These are phyloP conservation scores for Cylindrodendrum hubeiense DNA, from an alignment of 2,329 filamentous ascomycete genomes.

Conservation along the genomic window DNA sequence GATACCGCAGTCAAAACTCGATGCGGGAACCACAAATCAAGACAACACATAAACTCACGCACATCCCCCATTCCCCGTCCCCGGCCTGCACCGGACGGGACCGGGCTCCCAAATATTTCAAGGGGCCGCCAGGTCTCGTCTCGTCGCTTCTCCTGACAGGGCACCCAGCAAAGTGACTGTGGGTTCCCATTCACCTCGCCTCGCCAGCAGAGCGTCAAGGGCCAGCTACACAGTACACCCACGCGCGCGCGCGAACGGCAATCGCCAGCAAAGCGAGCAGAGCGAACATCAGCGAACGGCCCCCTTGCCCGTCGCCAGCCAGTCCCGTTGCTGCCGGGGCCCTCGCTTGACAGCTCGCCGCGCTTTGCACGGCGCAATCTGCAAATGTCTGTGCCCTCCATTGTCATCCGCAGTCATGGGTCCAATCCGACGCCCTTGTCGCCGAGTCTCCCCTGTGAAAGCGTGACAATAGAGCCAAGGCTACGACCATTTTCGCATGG, in stretches of 20 bases:
- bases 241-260: background rate
- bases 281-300: background rate
- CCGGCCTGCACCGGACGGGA: conserved; percentile 5
- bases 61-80: background rate
- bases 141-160: conserved; percentile 8
- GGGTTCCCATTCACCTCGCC: conserved; percentile 1
- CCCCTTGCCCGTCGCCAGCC: background rate
- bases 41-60: background rate
- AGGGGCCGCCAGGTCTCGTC: conserved; percentile 15
- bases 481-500: conserved; percentile 17
- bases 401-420: conserved; percentile 19
- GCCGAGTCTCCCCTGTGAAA: conserved; percentile 7
- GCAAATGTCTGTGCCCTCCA: conserved; percentile 17
- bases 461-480: conserved; percentile 13
- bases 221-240: background rate
- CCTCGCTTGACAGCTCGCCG: conserved; percentile 10
- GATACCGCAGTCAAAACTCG: background rate
- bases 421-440: conserved; percentile 19
- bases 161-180: background rate
- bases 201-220: background rate
- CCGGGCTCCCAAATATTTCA: conserved; percentile 8
- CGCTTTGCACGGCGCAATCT: conserved; percentile 8
- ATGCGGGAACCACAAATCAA: background rate
- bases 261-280: background rate
- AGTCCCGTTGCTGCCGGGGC: background rate